Base-by-base conservation (phyloP, 2,329 filamentous ascomycete species). In the Escovopsis sp. region DNA sequence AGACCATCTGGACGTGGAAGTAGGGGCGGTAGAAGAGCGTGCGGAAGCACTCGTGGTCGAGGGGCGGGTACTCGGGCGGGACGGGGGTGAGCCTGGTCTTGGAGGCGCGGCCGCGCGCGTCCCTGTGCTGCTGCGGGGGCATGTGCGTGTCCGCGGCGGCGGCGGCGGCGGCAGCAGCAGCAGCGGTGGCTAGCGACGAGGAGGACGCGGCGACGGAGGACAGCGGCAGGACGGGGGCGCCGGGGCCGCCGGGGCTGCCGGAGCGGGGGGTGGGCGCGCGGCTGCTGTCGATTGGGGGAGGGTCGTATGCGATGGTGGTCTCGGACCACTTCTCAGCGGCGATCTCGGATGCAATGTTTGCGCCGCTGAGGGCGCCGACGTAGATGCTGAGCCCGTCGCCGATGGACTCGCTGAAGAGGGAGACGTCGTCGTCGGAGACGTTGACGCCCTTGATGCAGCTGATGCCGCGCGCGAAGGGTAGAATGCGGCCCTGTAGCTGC, bases 381-480 rank as follows among this genome's bases (percentile, higher is more conserved):
- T 98, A 98, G 60, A 98, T 98, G 48, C 84, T 85, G 18, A 98
- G 72, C 28, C 82, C 81, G 59, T 85, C 79, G 44, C 88, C 88
- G 57, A 98, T 98, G 61, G 82, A 86, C 65, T 98, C 91, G 43
- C 85, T 93, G 68, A 98, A 95, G 43, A 98, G 74, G 54, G 80
- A 80, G 52, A 96, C 80, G 43, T 84, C 85, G 40, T 85, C 79
- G 55, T 89, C 83, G 4, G 83, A 81, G 32, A 98, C 91, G 53
- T 94, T 84, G 47, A 98, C 88, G 53, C 91, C 91, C 71, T 98
- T 98, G 67, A 96, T 95, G 64, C 91, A 98, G 59, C 86, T 94
- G 57, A 98, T 87, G 45, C 87, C 91, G 48, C 93, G 79, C 26
- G 91, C 89, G 55, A 80, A 96, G 6, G 91, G 91, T 28, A 95